Evolutionary conservation across 768 basidiomycete genomes (phyloP).

Genomic region (Auriscalpium vulgare): DNA sequence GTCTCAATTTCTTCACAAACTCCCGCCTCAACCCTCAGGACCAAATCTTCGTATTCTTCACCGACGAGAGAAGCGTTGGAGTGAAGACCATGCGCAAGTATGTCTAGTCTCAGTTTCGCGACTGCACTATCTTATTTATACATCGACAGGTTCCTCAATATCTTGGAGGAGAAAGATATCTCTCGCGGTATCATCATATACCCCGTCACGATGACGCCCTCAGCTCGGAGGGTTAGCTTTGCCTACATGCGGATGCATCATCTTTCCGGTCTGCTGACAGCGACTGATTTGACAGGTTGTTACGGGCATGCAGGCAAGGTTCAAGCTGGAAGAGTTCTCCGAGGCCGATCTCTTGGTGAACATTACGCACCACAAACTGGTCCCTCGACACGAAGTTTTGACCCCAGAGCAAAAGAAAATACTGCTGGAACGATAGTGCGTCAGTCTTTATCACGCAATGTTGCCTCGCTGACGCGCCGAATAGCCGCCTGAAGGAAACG

Average conservation of each 20-base stretch:
- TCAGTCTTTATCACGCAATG: constrained; percentile 15
- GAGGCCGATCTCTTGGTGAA: constrained; percentile 96
- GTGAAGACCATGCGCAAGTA: constrained; percentile 98
- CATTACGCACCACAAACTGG: constrained; percentile 92
- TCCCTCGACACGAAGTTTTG: constrained; percentile 88
- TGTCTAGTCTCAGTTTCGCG: constrained; percentile 17
- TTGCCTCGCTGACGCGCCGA: background rate
- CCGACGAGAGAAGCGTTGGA: constrained; percentile 92
- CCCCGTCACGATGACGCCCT: constrained; percentile 93
- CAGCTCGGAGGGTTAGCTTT: constrained; percentile 77
- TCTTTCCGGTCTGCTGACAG: background rate
- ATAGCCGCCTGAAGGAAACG: constrained; percentile 93
- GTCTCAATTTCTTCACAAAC: constrained; percentile 87
- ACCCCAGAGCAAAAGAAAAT: constrained; percentile 77
- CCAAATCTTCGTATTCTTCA: constrained; percentile 91
- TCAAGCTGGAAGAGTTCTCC: constrained; percentile 90
- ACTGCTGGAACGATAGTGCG: constrained; percentile 89
- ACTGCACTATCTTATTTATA: constrained; percentile 1
- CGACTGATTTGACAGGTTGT: constrained; percentile 57
- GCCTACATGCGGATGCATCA: background rate
- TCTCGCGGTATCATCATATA: constrained; percentile 92
- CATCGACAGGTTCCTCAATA: constrained; percentile 62
- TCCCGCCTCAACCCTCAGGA: constrained; percentile 55
- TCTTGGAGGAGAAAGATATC: constrained; percentile 88
- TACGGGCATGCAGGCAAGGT: constrained; percentile 79